phyloP scores from a whole-genome alignment of 345 rosid species.

The Zanthoxylum bungeanum region DNA sequence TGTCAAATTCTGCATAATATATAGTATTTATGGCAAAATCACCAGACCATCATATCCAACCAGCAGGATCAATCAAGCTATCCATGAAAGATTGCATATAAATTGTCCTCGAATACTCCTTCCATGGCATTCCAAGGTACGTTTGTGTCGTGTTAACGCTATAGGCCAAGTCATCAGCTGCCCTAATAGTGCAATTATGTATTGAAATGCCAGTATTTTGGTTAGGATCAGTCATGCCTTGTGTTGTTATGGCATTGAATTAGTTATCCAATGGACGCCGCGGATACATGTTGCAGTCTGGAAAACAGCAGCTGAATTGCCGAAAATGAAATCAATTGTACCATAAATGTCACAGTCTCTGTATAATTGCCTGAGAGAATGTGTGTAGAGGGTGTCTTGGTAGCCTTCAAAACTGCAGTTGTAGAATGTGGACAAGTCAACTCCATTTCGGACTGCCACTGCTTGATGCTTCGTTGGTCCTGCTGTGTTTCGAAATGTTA shows the following conservation, averaged over 20 bases:
- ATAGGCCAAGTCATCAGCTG: conserved; percentile 17
- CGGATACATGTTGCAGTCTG: conserved; percentile 26
- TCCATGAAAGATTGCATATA: conserved; percentile 31
- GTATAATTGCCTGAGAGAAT: conserved; percentile 38
- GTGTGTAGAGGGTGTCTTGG: conserved; percentile 35
- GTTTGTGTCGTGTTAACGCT: conserved; percentile 14
- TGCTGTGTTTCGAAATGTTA: conserved; percentile 34
- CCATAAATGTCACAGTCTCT: conserved; percentile 33
- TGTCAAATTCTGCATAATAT: conserved; percentile 36
- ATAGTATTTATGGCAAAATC: conserved; percentile 23
- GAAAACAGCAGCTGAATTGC: conserved; percentile 34
- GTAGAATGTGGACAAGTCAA: conserved; percentile 22
- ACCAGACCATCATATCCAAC: conserved; percentile 31
- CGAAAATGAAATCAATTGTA: conserved; percentile 36
- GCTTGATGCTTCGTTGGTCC: conserved; percentile 34
- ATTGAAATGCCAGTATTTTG: conserved; percentile 40
- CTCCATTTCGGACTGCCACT: conserved; percentile 35
- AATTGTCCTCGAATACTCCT: conserved; percentile 35
- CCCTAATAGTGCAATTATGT: conserved; percentile 27
- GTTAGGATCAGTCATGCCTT: conserved; percentile 34
- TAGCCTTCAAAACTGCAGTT: conserved; percentile 31
- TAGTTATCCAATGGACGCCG: conserved; percentile 21
- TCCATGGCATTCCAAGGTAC: conserved; percentile 39
- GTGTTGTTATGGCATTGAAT: conserved; percentile 33
- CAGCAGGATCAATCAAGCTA: conserved; percentile 21